Base-by-base conservation (phyloP, 2,329 filamentous ascomycete genomes). In the Xylariomycetidae sp. region DNA sequence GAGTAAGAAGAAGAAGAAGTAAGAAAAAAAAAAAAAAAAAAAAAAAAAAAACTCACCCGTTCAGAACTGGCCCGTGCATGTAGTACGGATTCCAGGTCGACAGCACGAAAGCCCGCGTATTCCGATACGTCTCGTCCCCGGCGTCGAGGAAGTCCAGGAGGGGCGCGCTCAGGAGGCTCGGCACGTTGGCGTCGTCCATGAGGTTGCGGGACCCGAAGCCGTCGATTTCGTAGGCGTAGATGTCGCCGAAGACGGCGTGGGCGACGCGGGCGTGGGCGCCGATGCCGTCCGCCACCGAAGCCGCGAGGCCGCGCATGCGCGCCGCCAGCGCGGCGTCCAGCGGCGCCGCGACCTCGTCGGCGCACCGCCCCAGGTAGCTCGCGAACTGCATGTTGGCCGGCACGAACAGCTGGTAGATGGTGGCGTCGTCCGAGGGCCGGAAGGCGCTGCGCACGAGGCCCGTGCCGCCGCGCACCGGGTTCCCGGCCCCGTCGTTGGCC, bases 381-480 rank as follows among this genome's bases (percentile, higher is more conserved):
- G 73, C 67, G 49, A 82, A 77, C 72, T 80, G 78, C 77, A 82
- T 81, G 53, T 90, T 90, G 11, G 81, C 77, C 0, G 85, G 85
- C 46, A 89, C 85, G 56, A 88, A 79, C 54, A 83, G 85, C 44
- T 85, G 83, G 38, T 86, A 74, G 27, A 83, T 88, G 1, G 81
- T 85, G 16, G 85, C 77, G 54, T 90, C 85, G 57, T 90, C 85
- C 38, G 80, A 86, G 3, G 85, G 85, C 3, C 85, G 72, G 64
- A 90, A 90, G 3, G 85, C 82, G 43, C 80, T 86, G 39, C 85
- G 76, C 33, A 89, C 72, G 15, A 90, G 68, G 0, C 82, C 83
- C n/a, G 61, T 64, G 1, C 83, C 85, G 18, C 70, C 74, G 37
- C 74, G 79, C 5, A 88, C 67, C 0, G 85, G 85, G 49, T 87